Conservation (phyloP, 257 asterid species). For the Nicotiana undulata region DNA sequence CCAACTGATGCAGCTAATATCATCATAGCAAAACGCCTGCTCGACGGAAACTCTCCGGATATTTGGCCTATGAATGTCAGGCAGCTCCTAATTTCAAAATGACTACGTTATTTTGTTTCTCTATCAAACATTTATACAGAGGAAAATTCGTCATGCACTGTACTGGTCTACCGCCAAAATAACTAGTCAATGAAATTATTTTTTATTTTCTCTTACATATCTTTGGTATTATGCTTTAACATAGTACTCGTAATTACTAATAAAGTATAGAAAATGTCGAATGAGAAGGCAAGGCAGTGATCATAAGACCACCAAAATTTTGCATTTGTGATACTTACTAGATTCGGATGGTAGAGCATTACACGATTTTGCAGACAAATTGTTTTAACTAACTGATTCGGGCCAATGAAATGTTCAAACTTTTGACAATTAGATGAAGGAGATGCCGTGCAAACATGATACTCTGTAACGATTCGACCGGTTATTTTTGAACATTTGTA, state of each 20-base stretch:
- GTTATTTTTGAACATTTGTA: no score
- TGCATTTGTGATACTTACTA: no score
- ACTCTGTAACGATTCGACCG: no score
- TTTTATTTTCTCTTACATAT: not conserved
- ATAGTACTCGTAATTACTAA: not conserved
- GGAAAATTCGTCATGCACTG: not conserved
- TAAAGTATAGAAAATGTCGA: not conserved
- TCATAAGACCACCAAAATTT: no score
- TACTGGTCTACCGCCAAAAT: not conserved
- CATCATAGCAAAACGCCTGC: conserved; percentile 41
- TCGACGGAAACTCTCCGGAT: conserved; percentile 41
- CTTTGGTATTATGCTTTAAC: not conserved
- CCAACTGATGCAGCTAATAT: conserved; percentile 63
- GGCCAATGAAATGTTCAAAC: no score
- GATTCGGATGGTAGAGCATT: no score
- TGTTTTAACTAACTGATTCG: no score
- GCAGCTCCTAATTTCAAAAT: conserved; percentile 15
- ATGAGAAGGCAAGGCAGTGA: not conserved
- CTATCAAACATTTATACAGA: not conserved
- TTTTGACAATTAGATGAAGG: no score
- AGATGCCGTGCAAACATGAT: no score
- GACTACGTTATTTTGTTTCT: not conserved
- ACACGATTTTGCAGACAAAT: no score
- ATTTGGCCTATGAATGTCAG: conserved; percentile 60
- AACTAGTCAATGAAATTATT: not conserved